Percentiles rank a stretch among this genome's conserved stretches.
These are phyloP conservation scores for Collybiopsis luxurians DNA, from an alignment of 768 basidiomycete species.

Conservation along the genomic window DNA sequence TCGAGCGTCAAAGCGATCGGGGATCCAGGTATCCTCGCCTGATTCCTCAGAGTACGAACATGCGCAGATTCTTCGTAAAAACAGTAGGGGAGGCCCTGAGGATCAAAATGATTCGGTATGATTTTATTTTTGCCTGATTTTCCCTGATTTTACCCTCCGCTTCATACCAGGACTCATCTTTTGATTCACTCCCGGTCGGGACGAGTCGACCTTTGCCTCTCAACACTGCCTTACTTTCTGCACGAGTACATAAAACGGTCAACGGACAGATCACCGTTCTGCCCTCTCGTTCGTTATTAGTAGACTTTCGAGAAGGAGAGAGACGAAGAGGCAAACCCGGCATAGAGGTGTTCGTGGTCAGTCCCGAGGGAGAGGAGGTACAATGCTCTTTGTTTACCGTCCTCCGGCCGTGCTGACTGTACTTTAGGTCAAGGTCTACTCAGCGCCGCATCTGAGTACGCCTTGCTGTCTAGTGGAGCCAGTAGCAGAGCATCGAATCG, in stretches of 20 bases:
- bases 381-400: not conserved
- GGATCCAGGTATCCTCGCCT: not conserved
- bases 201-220: constrained; percentile 35
- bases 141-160: not conserved
- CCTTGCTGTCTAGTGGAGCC: constrained; percentile 50
- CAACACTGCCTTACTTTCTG: constrained; percentile 29
- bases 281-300: constrained; percentile 45
- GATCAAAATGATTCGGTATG: not conserved
- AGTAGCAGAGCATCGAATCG: constrained; percentile 27
- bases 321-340: constrained; percentile 44
- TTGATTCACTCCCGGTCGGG: constrained; percentile 25
- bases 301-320: constrained; percentile 57
- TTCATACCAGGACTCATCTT: not conserved
- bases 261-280: constrained; percentile 49
- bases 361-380: constrained; percentile 37
- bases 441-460: constrained; percentile 47
- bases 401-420: not conserved
- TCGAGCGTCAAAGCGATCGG: not conserved
- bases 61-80: not conserved
- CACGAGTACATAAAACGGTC: constrained; percentile 44
- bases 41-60: not conserved
- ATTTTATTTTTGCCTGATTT: not conserved
- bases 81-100: not conserved
- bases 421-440: constrained; percentile 41
- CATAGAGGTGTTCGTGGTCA: constrained; percentile 42